These are phyloP conservation scores for Naganishia randhawae DNA, from an alignment of 768 basidiomycete genomes.

Conservation along the genomic window DNA sequence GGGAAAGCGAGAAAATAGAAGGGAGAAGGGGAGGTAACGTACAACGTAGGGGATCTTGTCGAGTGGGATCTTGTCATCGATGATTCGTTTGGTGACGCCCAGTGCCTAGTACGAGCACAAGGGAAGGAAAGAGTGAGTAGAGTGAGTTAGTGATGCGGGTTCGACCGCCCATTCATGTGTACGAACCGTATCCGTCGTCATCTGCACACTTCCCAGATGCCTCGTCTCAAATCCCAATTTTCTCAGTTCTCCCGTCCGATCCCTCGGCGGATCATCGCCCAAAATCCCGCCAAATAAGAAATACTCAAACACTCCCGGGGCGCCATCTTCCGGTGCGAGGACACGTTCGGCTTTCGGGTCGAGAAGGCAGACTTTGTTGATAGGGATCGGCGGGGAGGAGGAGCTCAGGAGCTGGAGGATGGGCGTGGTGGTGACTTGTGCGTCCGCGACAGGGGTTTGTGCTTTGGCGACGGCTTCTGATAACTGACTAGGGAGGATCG, in stretches of 20 bases:
- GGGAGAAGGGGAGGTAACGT: conserved; percentile 19
- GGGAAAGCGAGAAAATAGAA: too few relatives aligned
- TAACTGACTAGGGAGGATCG: conserved; percentile 29
- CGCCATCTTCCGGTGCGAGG: conserved; percentile 72
- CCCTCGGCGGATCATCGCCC: conserved; percentile 95
- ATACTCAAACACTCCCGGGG: conserved; percentile 66
- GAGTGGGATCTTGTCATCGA: conserved; percentile 67
- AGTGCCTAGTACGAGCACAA: conserved; percentile 44
- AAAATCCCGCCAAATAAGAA: conserved; percentile 74
- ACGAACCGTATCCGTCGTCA: conserved; percentile 94
- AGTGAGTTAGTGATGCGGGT: not conserved
- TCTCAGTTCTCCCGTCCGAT: conserved; percentile 84
- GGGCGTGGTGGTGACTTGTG: conserved; percentile 51
- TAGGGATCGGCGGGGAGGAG: conserved; percentile 46
- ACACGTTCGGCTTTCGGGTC: conserved; percentile 76
- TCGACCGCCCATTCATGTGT: not conserved
- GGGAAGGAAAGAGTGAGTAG: not conserved
- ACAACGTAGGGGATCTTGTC: conserved; percentile 58
- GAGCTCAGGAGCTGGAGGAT: conserved; percentile 56
- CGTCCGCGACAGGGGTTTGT: conserved; percentile 52
- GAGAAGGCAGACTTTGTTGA: conserved; percentile 77
- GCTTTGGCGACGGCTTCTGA: conserved; percentile 21
- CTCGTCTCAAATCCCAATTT: conserved; percentile 79
- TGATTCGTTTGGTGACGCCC: conserved; percentile 79
- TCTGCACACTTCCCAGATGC: conserved; percentile 81